phyloP scores from a whole-genome alignment of 1,139 yeast genomes.

The Meyerozyma smithsonii region DNA sequence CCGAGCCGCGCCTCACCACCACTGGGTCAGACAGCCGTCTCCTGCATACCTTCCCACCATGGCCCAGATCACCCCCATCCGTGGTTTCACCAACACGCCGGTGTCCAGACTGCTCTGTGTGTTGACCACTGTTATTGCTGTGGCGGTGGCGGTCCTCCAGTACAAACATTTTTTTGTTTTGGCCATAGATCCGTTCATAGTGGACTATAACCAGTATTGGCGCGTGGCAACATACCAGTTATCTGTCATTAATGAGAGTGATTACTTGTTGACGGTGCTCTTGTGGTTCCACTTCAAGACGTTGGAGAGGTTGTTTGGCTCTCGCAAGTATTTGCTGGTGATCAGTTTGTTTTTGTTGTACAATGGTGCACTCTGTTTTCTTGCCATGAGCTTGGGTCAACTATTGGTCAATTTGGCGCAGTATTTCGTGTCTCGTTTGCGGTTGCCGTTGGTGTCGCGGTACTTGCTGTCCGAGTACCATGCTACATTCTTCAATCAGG shows the following conservation, averaged over 20 bases:
- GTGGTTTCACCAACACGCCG: conserved; percentile 60
- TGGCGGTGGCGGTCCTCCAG: conserved; percentile 51
- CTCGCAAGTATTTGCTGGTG: conserved; percentile 48
- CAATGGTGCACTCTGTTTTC: conserved; percentile 29
- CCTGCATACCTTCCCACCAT: neutral
- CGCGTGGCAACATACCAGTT: conserved; percentile 52
- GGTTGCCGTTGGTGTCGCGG: conserved; percentile 2
- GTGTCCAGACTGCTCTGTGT: conserved; percentile 46
- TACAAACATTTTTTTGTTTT: conserved; percentile 51
- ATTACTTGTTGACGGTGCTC: conserved; percentile 48
- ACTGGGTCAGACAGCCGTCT: too few species aligned
- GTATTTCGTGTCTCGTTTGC: conserved; percentile 15
- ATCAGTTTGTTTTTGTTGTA: conserved; percentile 29
- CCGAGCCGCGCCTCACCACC: too few species aligned
- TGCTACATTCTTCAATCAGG: conserved; percentile 31
- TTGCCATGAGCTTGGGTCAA: conserved; percentile 37
- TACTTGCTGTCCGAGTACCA: conserved; percentile 13
- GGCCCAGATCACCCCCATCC: conserved; percentile 20
- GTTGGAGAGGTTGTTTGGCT: conserved; percentile 62
- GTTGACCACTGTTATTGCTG: conserved; percentile 39
- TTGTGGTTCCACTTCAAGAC: conserved; percentile 57
- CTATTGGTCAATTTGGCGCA: conserved; percentile 26
- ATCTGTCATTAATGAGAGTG: conserved; percentile 61
- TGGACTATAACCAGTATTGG: conserved; percentile 66
- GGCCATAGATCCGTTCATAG: conserved; percentile 55